Conservation (phyloP, 2,329 filamentous ascomycete species). For the Venturia oleaginea region DNA sequence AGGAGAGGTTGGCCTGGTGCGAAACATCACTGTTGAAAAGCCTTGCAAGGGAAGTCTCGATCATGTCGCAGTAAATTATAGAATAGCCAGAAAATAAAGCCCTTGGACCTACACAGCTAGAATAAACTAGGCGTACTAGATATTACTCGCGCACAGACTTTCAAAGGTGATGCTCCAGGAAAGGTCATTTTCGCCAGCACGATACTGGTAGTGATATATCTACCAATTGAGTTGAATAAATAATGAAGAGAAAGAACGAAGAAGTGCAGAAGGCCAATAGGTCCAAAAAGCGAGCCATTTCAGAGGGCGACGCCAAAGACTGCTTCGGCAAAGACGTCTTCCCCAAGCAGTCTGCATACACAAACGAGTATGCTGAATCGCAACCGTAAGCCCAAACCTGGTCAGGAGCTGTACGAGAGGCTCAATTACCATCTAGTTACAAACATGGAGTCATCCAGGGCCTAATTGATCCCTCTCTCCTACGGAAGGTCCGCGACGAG, state of each 20-base stretch:
- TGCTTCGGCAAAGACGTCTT: slow-evolving; percentile 32
- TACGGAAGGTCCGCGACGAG: slow-evolving; percentile 80
- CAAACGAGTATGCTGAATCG: slow-evolving; percentile 28
- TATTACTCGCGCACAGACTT: too few relatives aligned
- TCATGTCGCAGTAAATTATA: too few relatives aligned
- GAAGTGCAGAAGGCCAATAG: slow-evolving; percentile 24
- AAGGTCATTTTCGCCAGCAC: too few relatives aligned
- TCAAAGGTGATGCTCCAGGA: too few relatives aligned
- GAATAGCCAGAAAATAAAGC: too few relatives aligned
- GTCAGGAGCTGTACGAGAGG: not conserved
- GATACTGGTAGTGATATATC: too few relatives aligned
- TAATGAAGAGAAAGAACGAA: slow-evolving; percentile 37
- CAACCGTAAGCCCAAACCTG: slow-evolving; percentile 26
- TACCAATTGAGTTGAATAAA: not conserved
- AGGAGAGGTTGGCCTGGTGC: too few relatives aligned
- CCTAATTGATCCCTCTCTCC: slow-evolving; percentile 69
- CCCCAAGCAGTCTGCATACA: slow-evolving; percentile 27
- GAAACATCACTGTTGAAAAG: too few relatives aligned
- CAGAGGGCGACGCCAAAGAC: slow-evolving; percentile 30
- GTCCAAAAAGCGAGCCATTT: slow-evolving; percentile 34
- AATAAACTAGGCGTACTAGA: too few relatives aligned
- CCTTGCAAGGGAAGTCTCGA: too few relatives aligned
- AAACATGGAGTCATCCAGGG: slow-evolving; percentile 83
- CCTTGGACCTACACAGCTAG: too few relatives aligned
- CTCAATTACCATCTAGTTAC: slow-evolving; percentile 45